Conservation (phyloP, 176 grass and related monocot species). For the Avena insularis region DNA sequence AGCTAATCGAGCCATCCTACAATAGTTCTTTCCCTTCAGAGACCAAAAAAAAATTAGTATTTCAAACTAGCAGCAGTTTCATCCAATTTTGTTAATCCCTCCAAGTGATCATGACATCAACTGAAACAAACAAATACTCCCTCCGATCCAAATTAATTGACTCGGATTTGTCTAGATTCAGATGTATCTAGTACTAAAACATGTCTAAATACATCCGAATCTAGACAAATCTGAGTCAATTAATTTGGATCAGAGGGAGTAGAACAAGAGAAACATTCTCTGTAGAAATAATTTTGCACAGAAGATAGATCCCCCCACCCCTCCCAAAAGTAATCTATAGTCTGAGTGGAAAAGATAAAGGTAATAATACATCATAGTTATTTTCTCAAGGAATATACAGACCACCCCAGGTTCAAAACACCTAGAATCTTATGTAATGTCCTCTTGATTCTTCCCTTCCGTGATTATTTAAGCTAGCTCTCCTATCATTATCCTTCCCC, state of each 20-base stretch:
- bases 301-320: neutral
- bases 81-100: slow-evolving; percentile 18
- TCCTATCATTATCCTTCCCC: neutral
- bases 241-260: too few species aligned
- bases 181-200: too few species aligned
- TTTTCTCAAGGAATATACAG: neutral
- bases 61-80: slow-evolving; percentile 12
- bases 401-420: neutral
- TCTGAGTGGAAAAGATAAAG: neutral
- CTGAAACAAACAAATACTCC: neutral
- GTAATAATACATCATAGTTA: neutral
- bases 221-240: too few species aligned
- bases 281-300: neutral
- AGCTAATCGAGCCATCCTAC: slow-evolving; percentile 65
- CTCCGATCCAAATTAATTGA: too few species aligned
- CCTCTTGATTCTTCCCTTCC: slow-evolving; percentile 19
- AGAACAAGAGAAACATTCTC: slow-evolving; percentile 6
- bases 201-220: too few species aligned
- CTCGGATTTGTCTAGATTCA: too few species aligned
- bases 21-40: slow-evolving; percentile 69
- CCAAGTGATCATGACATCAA: neutral
- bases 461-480: slow-evolving; percentile 21
- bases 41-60: slow-evolving; percentile 41
- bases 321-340: too few species aligned
- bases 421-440: neutral